Base-by-base conservation (phyloP, 140 eudicot genomes). In the Stevia rebaudiana region DNA sequence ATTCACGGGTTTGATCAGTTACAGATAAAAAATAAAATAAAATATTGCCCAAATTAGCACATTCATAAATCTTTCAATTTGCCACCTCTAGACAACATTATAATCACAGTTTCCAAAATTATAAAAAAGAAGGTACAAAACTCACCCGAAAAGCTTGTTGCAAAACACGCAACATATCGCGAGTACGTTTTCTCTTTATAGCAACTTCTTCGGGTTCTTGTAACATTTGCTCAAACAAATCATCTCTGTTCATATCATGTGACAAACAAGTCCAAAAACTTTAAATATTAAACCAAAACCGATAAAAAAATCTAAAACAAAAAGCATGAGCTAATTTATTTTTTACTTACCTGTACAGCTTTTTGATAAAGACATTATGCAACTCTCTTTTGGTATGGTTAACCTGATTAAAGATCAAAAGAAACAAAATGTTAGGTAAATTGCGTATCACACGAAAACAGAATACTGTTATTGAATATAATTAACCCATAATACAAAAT, bases 171-270 rank as follows among this genome's bases (percentile, higher is more conserved):
- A 92, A 82, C 63, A 78, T 70, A 13, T 92, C 99, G n/a, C 95
- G 84, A 8, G 95, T 78, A 23, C 83, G 95, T 78, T 83, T 92
- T 80, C 99, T 79, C 71, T 83, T 92, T 22, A 69, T 47, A 15
- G 99, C 84, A 58, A 92, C 79, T 63, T 88, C 98, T 28, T 81
- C 87, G 18, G 98, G 98, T 72, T 92, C 98, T 67, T 83, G 98
- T 71, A 92, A 74, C 99, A 92, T 88, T 74, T 88, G 95, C 62
- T 88, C 99, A 33, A 92, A 81, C 61, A 92, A 74, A 77, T 92
- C 88, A 41, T 92, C 99, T 54, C 99, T 92, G 86, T 43, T 22
- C 25, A 71, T 8, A 74, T 46, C 77, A 76, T 10, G 24, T 50
- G 52, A 47, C 52, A 54, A 68, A n/a, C 64, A n/a, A n/a, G n/a